phyloP scores from a whole-genome alignment of 1,284 basidiomycete genomes.

The Bjerkandera adusta region DNA sequence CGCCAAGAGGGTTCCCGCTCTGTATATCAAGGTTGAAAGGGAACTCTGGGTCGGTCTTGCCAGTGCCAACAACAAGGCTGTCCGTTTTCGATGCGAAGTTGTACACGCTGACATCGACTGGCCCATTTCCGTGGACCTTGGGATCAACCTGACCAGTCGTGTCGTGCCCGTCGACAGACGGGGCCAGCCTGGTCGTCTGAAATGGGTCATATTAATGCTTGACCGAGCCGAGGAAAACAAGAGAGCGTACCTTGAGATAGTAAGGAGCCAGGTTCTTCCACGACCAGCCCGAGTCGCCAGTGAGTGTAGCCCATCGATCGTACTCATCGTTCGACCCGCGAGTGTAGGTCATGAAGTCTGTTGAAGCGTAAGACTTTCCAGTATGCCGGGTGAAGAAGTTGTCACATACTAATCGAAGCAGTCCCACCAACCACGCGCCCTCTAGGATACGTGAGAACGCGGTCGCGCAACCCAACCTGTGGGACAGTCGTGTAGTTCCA shows the following conservation, averaged over 20 bases:
- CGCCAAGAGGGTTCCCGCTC: constrained; percentile 3
- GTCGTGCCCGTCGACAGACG: constrained; percentile 4
- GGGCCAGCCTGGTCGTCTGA: constrained; percentile 1
- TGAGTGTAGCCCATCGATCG: constrained; percentile 34
- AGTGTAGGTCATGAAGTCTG: constrained; percentile 41
- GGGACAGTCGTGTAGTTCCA: constrained; percentile 19
- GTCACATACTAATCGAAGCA: constrained; percentile 14
- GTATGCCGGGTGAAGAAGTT: neutral
- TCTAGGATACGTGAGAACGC: constrained; percentile 2
- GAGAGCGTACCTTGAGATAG: constrained; percentile 26
- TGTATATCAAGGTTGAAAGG: constrained; percentile 3
- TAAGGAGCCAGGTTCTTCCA: constrained; percentile 32
- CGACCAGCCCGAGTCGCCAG: constrained; percentile 39
- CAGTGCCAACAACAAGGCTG: neutral
- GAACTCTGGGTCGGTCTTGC: constrained; percentile 1
- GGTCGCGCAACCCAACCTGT: constrained; percentile 5
- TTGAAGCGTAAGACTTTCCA: too few species aligned
- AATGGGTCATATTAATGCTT: neutral
- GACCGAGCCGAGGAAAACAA: neutral
- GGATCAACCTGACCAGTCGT: constrained; percentile 5
- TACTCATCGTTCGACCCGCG: constrained; percentile 42
- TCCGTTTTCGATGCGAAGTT: neutral
- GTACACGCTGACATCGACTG: constrained; percentile 6
- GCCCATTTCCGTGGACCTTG: constrained; percentile 1
- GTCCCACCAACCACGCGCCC: constrained; percentile 17